Percentiles rank a stretch among this genome's conserved stretches.
These are phyloP conservation scores for Lachnellula hyalina DNA, from an alignment of 2,329 filamentous ascomycete genomes.

Conservation along the genomic window DNA sequence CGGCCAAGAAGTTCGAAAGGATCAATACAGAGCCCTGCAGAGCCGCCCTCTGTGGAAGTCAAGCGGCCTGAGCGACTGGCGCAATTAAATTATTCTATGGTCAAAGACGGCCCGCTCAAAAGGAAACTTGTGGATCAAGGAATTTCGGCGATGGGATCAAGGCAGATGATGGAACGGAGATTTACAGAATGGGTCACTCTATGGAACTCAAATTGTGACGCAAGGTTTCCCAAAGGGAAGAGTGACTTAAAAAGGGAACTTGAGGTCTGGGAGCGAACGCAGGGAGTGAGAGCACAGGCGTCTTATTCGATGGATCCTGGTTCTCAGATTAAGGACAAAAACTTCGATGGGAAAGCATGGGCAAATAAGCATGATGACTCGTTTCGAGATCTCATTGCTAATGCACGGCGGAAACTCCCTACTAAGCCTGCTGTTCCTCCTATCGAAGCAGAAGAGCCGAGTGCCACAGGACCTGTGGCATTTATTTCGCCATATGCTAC, in stretches of 20 bases:
- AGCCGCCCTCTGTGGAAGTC: conserved; percentile 21
- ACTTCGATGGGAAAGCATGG: conserved; percentile 80
- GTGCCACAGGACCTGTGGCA: not conserved
- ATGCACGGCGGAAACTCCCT: conserved; percentile 52
- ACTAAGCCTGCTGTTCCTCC: not conserved
- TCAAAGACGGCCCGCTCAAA: conserved; percentile 72
- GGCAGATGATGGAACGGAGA: conserved; percentile 66
- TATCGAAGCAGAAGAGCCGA: not conserved
- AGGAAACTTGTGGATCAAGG: conserved; percentile 81
- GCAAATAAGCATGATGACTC: conserved; percentile 64
- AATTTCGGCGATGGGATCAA: conserved; percentile 64
- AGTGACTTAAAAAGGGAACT: conserved; percentile 71
- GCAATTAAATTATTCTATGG: conserved; percentile 75
- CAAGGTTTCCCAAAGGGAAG: conserved; percentile 64
- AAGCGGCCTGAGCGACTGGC: conserved; percentile 46
- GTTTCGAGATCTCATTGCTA: conserved; percentile 75
- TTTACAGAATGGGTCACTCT: conserved; percentile 93
- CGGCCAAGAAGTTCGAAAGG: not conserved
- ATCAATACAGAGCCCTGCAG: not conserved
- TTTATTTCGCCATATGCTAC: not conserved
- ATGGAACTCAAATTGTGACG: conserved; percentile 96
- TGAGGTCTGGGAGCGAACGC: conserved; percentile 79
- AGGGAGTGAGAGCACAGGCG: conserved; percentile 55
- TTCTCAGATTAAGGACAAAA: conserved; percentile 71
- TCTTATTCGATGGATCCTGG: conserved; percentile 35